Conservation (phyloP, 257 asterid species). For the Gardenia jasminoides region DNA sequence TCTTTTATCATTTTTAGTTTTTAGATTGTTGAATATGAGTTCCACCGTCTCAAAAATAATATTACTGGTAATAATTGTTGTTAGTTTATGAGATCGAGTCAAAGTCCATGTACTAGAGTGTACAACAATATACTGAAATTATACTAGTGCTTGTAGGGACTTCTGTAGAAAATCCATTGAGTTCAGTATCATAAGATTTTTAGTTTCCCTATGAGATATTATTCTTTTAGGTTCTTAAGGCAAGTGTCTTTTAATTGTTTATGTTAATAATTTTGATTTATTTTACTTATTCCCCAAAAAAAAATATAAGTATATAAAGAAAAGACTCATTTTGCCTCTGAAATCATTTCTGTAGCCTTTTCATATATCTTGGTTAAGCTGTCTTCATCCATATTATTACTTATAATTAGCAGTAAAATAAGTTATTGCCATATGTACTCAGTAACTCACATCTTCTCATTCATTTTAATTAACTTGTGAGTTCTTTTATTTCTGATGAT, state of each 20-base stretch:
- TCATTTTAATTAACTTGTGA: background rate
- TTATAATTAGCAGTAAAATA: background rate
- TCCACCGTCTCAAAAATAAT: background rate
- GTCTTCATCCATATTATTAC: background rate
- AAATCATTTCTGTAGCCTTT: background rate
- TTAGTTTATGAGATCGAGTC: background rate
- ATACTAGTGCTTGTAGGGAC: background rate
- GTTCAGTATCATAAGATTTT: background rate
- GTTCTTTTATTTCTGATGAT: background rate
- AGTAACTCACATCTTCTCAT: conserved; percentile 2
- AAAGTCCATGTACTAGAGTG: background rate
- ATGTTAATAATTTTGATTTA: background rate
- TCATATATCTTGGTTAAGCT: background rate
- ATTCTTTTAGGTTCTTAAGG: background rate
- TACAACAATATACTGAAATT: background rate
- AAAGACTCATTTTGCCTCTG: background rate
- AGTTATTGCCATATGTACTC: background rate
- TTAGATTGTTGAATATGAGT: background rate
- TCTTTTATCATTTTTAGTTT: too few species aligned
- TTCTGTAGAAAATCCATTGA: background rate
- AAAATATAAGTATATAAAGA: background rate
- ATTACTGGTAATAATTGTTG: too few species aligned
- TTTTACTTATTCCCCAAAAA: background rate
- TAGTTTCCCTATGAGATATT: background rate
- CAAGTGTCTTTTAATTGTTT: background rate